Base-by-base conservation (phyloP, 139 green algal species). In the Volvox reticuliferus region DNA sequence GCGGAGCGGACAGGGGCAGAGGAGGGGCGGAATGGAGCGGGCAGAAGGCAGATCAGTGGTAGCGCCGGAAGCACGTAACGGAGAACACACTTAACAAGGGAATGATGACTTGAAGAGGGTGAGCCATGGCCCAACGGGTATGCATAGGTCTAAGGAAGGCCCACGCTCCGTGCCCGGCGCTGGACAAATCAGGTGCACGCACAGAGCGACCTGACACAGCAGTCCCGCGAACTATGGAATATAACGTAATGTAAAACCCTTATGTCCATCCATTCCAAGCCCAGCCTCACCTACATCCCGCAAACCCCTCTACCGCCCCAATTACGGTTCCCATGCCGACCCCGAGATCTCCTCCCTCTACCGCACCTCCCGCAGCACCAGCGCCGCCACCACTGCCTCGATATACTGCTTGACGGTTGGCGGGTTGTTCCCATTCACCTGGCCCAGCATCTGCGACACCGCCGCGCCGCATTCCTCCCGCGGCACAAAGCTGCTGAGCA, bases 371-470 rank as follows among this genome's bases (percentile, higher is more conserved):
- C 93, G 79, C 32, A 98, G 87, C 73, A 98, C 65, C 82, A 96
- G 88, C 9, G 87, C 73, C 9, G 97, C 91, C 1, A 93, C 81
- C 1, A 96, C 90, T 61, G 92, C 89, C 91, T 98, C 96, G 30
- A 96, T 90, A 73, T 97, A 98, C 92, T 98, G 96, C 95, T 95
- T 95, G 65, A 98, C 94, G 19, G 68, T 94, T 14, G 93, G 90
- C 17, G 94, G 89, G 67, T 97, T 94, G 65, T 92, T 92, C 18
- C 78, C 62, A 9, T 73, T 36, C 28, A 92, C 22, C 84, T 82
- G 85, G 28, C 1, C 62, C 85, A 89, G 68, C 37, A 97, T 81
- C 9, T 79, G 69, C 30, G 26, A 1, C 62, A 81, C 79, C n/a
- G 88, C 76, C 12, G 88, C 71, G 24, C 85, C 85, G 69, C 69